These are phyloP conservation scores for Paraphoma chrysanthemicola DNA, from an alignment of 2,329 filamentous ascomycete genomes.

Conservation along the genomic window DNA sequence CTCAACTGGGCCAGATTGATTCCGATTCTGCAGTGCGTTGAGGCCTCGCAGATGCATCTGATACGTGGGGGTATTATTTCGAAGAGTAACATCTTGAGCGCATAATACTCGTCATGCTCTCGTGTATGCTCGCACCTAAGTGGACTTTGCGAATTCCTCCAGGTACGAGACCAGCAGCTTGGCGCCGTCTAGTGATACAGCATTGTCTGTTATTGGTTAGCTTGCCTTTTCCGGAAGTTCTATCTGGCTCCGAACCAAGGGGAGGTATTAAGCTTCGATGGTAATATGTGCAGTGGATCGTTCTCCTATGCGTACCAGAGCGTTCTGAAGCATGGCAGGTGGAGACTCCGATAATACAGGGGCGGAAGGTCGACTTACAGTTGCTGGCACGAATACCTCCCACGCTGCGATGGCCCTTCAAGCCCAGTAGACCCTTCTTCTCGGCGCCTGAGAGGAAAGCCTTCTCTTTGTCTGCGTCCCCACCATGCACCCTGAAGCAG, in stretches of 20 bases:
- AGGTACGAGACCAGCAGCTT: conserved; percentile 73
- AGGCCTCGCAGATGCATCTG: background rate
- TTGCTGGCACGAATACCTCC: conserved; percentile 87
- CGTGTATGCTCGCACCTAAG: conserved; percentile 25
- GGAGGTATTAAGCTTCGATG: conserved; percentile 1
- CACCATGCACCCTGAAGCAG: conserved; percentile 79
- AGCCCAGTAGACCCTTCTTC: conserved; percentile 72
- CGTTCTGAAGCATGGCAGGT: background rate
- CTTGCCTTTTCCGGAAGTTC: conserved; percentile 7
- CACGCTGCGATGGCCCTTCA: conserved; percentile 89
- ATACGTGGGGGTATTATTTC: background rate
- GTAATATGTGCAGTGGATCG: background rate
- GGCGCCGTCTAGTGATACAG: conserved; percentile 71
- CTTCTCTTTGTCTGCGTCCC: conserved; percentile 75
- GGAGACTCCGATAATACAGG: background rate
- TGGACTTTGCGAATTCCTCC: conserved; percentile 60
- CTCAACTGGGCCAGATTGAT: background rate
- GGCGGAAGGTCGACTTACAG: conserved; percentile 54
- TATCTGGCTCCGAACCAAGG: background rate
- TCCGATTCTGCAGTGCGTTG: background rate
- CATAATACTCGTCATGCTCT: conserved; percentile 17
- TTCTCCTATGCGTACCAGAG: background rate
- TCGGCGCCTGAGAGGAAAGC: conserved; percentile 78
- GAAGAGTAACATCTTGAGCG: background rate
- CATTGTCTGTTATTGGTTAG: conserved; percentile 66